phyloP scores from a whole-genome alignment of 23 red algal species.

The Gracilaria caudata region DNA sequence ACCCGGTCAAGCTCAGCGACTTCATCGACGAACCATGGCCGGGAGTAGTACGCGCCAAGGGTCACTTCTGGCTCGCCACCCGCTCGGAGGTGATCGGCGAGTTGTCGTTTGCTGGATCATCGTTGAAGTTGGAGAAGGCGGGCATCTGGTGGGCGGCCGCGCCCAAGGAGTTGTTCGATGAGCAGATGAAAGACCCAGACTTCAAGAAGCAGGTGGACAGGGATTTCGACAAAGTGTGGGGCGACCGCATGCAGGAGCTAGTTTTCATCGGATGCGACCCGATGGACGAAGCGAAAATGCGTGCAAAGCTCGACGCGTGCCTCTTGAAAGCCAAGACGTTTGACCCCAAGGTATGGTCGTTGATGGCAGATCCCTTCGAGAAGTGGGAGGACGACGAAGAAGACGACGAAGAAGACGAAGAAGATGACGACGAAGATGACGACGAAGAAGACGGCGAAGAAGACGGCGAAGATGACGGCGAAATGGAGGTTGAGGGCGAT shows the following conservation, averaged over 20 bases:
- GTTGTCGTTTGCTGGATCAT: conserved; percentile 33
- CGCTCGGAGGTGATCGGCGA: conserved; percentile 48
- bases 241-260: conserved; percentile 68
- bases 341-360: conserved; percentile 16
- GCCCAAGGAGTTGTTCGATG: background rate
- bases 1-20: conserved; percentile 37
- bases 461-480: background rate
- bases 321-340: conserved; percentile 61
- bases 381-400: conserved; percentile 33
- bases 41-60: conserved; percentile 53
- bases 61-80: conserved; percentile 57
- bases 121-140: conserved; percentile 4
- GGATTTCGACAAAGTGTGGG: conserved; percentile 43
- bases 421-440: conserved; percentile 17
- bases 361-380: conserved; percentile 25
- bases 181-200: conserved; percentile 24
- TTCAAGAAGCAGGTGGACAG: conserved; percentile 7
- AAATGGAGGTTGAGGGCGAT: background rate
- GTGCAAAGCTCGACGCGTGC: conserved; percentile 53
- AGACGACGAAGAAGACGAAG: conserved; percentile 38
- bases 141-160: conserved; percentile 49
- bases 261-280: conserved; percentile 65
- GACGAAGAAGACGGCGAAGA: conserved; percentile 9
- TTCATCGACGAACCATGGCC: conserved; percentile 32
- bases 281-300: conserved; percentile 42